Percentiles rank a stretch among this genome's conserved stretches.
Evolutionary conservation across 2,329 filamentous ascomycete species (phyloP).

Genomic region (Colletotrichum magnum): DNA sequence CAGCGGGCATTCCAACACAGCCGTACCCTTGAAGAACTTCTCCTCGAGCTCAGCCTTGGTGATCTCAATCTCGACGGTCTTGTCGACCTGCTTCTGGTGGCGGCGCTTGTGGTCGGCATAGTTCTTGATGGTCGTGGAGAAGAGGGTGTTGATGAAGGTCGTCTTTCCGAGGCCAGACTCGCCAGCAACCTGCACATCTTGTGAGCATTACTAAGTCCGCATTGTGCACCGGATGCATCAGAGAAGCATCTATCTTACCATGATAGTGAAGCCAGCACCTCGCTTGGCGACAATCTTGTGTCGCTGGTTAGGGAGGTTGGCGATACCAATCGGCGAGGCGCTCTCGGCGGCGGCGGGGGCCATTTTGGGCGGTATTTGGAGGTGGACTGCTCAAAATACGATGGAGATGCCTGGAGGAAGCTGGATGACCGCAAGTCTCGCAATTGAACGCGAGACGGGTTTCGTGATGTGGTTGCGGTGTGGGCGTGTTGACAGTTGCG

Average conservation of each 20-base stretch:
- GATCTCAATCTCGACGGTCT: constrained; percentile 99
- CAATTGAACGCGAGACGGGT: constrained; percentile 39
- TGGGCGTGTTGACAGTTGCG: constrained; percentile 40
- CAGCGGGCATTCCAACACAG: background rate
- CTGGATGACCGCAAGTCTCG: constrained; percentile 31
- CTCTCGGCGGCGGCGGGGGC: constrained; percentile 70
- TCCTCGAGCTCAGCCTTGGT: constrained; percentile 99
- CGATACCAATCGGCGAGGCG: constrained; percentile 80
- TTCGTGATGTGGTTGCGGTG: constrained; percentile 41
- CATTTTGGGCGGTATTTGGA: constrained; percentile 61
- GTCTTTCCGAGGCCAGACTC: constrained; percentile 99
- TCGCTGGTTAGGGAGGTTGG: constrained; percentile 81
- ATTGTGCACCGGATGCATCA: background rate
- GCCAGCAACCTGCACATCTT: constrained; percentile 82
- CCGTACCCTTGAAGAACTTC: constrained; percentile 99
- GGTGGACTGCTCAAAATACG: constrained; percentile 40
- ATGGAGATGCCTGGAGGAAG: constrained; percentile 24
- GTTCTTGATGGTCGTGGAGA: constrained; percentile 99
- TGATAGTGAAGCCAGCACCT: constrained; percentile 98
- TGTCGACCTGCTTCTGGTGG: constrained; percentile 99
- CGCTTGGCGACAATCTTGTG: constrained; percentile 85
- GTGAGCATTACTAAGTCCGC: background rate
- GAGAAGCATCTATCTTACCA: constrained; percentile 73
- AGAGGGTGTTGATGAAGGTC: constrained; percentile 99
- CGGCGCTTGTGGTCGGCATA: constrained; percentile 99